Evolutionary conservation across 352 stramenopile genomes (phyloP).

Genomic region (Pelagophyceae sp.): DNA sequence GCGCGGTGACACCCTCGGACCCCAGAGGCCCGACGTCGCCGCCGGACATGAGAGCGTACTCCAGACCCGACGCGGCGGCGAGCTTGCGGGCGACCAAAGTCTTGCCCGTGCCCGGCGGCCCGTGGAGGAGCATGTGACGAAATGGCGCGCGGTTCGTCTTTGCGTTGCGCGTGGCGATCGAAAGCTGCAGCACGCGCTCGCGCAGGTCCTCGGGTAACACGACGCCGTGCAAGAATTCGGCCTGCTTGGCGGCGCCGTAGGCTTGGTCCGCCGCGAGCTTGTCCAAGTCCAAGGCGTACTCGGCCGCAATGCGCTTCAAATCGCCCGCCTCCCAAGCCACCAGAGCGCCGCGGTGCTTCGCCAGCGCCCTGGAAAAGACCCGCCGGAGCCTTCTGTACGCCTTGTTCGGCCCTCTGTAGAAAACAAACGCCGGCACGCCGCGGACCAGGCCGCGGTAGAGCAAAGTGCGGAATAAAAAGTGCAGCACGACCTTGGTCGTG

Average conservation of each 20-base stretch:
- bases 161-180: slow-evolving; percentile 80
- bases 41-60: slow-evolving; percentile 91
- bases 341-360: too few species aligned
- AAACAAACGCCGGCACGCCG: too few species aligned
- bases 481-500: background rate
- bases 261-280: background rate
- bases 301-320: too few species aligned
- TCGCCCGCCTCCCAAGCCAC: too few species aligned
- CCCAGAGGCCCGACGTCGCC: slow-evolving; percentile 89
- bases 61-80: slow-evolving; percentile 77
- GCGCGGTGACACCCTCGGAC: slow-evolving; percentile 84
- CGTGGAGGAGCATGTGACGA: slow-evolving; percentile 88
- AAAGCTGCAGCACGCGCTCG: slow-evolving; percentile 70
- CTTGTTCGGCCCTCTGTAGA: too few species aligned
- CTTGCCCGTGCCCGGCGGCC: slow-evolving; percentile 85
- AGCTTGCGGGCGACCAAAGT: slow-evolving; percentile 90
- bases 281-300: background rate
- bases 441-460: too few species aligned
- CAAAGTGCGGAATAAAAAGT: too few species aligned
- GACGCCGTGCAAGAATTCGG: slow-evolving; percentile 58
- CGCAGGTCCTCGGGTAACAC: slow-evolving; percentile 74
- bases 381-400: too few species aligned
- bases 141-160: slow-evolving; percentile 86
- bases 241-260: slow-evolving; percentile 52
- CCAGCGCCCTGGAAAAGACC: too few species aligned